A percentile compares a stretch with the other conserved stretches of the same genome.
Evolutionary conservation across 305 asterid species (phyloP).

Genomic region (Caryopteris hybrid): DNA sequence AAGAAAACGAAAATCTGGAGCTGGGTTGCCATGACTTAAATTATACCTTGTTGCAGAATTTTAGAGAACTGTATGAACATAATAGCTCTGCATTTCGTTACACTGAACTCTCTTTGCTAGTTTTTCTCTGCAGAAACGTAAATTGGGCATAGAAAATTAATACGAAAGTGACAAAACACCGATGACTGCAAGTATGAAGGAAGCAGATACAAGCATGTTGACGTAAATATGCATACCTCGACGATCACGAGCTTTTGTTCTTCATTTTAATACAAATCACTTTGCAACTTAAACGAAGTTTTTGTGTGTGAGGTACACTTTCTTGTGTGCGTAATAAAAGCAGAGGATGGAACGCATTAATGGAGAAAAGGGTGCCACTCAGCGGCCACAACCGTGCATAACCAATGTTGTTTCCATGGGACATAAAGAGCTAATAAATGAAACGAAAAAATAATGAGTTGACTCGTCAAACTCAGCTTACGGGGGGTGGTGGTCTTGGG

Average conservation of each 20-base stretch:
- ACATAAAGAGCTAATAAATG: no score
- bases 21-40: conserved; percentile 24
- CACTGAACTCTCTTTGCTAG: background rate
- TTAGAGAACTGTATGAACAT: no score
- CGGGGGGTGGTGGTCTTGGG: no score
- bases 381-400: conserved; percentile 37
- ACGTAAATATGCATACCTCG: conserved; percentile 31
- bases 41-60: no score
- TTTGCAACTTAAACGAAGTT: background rate
- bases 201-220: background rate
- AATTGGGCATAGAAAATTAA: background rate
- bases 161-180: background rate
- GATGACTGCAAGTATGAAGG: no score
- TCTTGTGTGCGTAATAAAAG: conserved; percentile 12
- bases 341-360: conserved; percentile 24
- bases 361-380: conserved; percentile 30
- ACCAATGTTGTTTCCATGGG: conserved; percentile 20
- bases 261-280: conserved; percentile 16
- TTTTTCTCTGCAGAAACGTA: conserved; percentile 22
- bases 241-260: conserved; percentile 29
- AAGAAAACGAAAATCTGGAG: conserved; percentile 14
- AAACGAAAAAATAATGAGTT: background rate
- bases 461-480: conserved; percentile 2
- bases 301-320: no score
- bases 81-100: conserved; percentile 2